Evolutionary conservation across 495 filamentous ascomycete species (phyloP), one percentile per base, ranked within the genome.

Genomic region (Talaromyces stipitatus): DNA sequence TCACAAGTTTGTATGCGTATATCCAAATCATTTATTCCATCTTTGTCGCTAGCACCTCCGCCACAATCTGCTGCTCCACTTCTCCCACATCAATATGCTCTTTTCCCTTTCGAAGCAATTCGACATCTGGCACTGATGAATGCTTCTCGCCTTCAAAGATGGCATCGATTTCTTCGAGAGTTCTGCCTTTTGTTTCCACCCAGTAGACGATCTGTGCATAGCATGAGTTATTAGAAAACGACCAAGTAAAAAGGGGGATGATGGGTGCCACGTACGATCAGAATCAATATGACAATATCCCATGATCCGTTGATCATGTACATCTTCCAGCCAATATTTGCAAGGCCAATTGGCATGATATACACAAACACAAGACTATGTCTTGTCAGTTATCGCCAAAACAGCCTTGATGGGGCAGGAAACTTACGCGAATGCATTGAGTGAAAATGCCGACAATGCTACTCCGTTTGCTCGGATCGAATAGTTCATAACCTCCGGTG

Each of bases 101-200:
- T 12, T 63, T 52, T 10, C 74, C 74, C 7, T 47, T 62, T 3
- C 67, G 68, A 20, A 78, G 61, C 26, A 65, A 54, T 51, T 76
- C 75, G 3, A 77, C 58, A 45, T 77, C 72, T 0, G 74, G 69
- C 11, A 77, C 69, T 16, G 64, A 58, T n/a, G 70, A 73, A 62
- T 77, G 74, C 45, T 73, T 76, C 52, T 70, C 62, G 11, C 72
- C 73, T 43, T 55, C 38, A 51, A 76, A 76, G 29, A 76, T 54
- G 2, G 61, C 60, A 26, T 77, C 69, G 8, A 83, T 65, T 64
- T 85, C 82, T 56, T 83, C 81, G 45, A 77, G 82, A 1, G 81
- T 83, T 53, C 76, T 70, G 0, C 77, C 79, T 48, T 72, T 81
- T 6, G 80, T 83, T 63, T 86, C 83, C 0, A 84, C 61, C 64